A percentile compares a stretch with the other conserved stretches of the same genome.
Evolutionary conservation across 2,329 filamentous ascomycete genomes (phyloP).

Genomic region (Neonectria sp.): DNA sequence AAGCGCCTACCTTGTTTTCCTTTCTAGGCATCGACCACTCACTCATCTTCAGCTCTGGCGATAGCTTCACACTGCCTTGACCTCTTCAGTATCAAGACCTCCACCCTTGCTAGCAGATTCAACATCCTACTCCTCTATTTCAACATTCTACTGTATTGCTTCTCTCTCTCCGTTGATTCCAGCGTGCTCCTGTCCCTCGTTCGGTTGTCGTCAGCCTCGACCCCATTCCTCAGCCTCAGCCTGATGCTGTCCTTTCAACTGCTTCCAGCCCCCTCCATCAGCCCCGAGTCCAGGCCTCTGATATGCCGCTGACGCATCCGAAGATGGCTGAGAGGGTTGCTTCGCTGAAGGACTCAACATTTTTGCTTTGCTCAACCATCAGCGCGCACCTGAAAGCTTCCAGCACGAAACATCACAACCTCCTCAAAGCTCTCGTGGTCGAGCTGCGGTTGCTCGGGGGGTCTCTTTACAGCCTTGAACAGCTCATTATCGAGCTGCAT

Average conservation of each 20-base stretch:
- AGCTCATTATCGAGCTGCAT: conserved; percentile 39
- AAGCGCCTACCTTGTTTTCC: conserved; percentile 11
- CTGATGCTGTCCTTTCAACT: conserved; percentile 15
- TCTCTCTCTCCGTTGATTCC: background rate
- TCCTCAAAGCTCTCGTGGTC: conserved; percentile 35
- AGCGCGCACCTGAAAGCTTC: conserved; percentile 28
- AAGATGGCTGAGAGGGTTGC: conserved; percentile 35
- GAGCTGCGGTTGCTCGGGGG: conserved; percentile 46
- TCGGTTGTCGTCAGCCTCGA: conserved; percentile 12
- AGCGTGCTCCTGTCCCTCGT: background rate
- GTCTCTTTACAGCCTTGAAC: conserved; percentile 42
- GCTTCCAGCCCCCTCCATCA: background rate
- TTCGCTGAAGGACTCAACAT: conserved; percentile 36
- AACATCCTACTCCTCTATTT: background rate
- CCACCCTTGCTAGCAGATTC: background rate
- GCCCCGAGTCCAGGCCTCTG: background rate
- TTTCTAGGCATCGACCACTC: conserved; percentile 8
- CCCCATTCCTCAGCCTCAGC: conserved; percentile 20
- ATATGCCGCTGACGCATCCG: background rate
- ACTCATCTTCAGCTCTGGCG: conserved; percentile 2
- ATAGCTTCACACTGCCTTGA: conserved; percentile 7
- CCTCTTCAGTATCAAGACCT: background rate
- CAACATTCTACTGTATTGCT: background rate
- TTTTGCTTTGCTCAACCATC: conserved; percentile 38
- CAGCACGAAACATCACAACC: conserved; percentile 4